Evolutionary conservation across 2,329 filamentous ascomycete genomes (phyloP), one percentile per base, ranked within the genome.

Genomic region (Aspergillus jensenii): DNA sequence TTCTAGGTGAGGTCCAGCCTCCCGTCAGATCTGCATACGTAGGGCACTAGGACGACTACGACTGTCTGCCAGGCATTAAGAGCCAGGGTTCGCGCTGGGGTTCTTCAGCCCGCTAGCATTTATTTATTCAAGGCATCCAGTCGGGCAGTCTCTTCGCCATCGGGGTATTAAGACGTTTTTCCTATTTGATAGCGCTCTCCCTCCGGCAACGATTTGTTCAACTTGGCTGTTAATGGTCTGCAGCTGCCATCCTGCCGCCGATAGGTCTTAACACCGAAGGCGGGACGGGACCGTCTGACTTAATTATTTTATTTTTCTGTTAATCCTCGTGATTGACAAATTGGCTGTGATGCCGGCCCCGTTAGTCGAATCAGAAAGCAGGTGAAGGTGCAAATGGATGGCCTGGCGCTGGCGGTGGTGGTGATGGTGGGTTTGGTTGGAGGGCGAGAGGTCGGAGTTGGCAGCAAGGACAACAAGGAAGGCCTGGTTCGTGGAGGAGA

Each of bases 321-420:
- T 39, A 46, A 46, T 11, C 39, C 51, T 53, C 51, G 41, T 53
- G 51, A 53, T 46, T 41, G 44, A n/a, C 8, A 46, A 46, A 6
- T 8, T 9, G 15, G 44, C 44, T 46, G 44, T 8, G 44, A 27
- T 6, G 6, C 7, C 14, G 44, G 44, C 6, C 35, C 15, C 35
- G 5, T 6, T 37, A 12, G 23, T 46, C 44, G 44, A 46, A 46
- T 46, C 44, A 46, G 25, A 46, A 46, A 14, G 6, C 9, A 15
- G 44, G 31, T 11, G 25, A 31, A 31, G 9, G 23, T 23, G n/a
- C 31, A 31, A 27, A 27, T 31, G 12, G 23, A 23, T 45, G 23
- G 21, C 7, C 23, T 23, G 23, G 6, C 25, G 44, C 44, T 46
- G 44, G 15, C 11, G 44, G 14, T 31, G 23, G 23, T 15, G 14